Evolutionary conservation across 78 protist species (phyloP).

Genomic region (Cavenderia fasciculata): DNA sequence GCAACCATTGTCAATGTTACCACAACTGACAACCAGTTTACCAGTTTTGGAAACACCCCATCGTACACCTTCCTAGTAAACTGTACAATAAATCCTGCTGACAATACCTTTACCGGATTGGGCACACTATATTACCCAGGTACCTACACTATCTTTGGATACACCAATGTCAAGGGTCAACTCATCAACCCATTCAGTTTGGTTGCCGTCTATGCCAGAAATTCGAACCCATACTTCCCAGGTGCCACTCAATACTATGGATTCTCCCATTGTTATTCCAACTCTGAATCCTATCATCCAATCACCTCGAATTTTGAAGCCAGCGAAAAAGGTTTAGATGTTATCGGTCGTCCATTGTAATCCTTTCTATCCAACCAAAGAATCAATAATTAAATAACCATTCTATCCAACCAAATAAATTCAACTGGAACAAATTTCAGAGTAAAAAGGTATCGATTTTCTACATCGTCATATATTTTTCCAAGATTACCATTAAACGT

Average conservation of each 20-base stretch:
- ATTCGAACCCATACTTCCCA: not conserved
- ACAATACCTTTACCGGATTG: not conserved
- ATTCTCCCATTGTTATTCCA: too few species aligned
- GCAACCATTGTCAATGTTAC: not conserved
- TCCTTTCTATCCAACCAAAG: too few species aligned
- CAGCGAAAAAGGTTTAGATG: too few species aligned
- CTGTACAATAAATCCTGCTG: not conserved
- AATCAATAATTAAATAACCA: too few species aligned
- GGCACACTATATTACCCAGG: not conserved
- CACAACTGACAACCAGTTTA: not conserved
- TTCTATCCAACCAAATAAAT: too few species aligned
- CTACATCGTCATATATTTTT: too few species aligned
- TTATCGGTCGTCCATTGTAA: too few species aligned
- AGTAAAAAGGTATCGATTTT: too few species aligned
- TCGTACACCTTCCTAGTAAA: not conserved
- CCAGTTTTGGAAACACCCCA: not conserved
- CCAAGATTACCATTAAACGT: too few species aligned
- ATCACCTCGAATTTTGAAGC: too few species aligned
- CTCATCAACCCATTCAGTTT: not conserved
- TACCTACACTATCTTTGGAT: not conserved
- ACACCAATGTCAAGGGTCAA: conserved; percentile 5
- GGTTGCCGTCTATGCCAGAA: not conserved
- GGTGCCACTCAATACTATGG: not conserved
- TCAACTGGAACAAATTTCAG: too few species aligned
- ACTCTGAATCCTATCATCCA: too few species aligned